Percentiles rank a stretch among this genome's conserved stretches.
These are phyloP conservation scores for Colletotrichum sp. DNA, from an alignment of 2,329 filamentous ascomycete species.

Conservation along the genomic window DNA sequence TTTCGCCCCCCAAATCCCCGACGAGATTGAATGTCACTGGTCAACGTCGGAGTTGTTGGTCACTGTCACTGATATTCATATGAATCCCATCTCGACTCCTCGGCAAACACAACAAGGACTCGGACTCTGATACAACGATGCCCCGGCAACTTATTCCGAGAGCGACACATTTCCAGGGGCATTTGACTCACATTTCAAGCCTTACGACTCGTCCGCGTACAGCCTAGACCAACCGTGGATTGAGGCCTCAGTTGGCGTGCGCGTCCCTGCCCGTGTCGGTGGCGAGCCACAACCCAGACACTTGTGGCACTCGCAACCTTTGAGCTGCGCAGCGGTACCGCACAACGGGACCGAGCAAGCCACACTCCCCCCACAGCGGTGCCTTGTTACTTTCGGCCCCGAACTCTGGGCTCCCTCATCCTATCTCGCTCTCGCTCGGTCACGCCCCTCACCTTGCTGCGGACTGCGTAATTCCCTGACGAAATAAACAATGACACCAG, in stretches of 20 bases:
- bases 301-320: background rate
- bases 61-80: background rate
- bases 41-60: background rate
- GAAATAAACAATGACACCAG: background rate
- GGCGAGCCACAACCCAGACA: background rate
- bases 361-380: background rate
- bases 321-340: background rate
- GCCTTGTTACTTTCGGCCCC: background rate
- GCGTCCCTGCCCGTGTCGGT: conserved; percentile 1
- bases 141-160: background rate
- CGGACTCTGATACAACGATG: background rate
- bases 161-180: background rate
- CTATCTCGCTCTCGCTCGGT: background rate
- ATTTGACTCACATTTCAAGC: conserved; percentile 7
- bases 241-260: conserved; percentile 13
- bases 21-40: background rate
- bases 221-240: background rate
- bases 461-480: conserved; percentile 6
- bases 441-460: background rate
- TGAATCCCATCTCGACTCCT: background rate
- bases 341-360: conserved; percentile 1
- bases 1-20: background rate
- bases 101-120: background rate
- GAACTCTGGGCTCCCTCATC: background rate
- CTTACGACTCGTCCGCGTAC: conserved; percentile 7